Evolutionary conservation across 805 yeast species (phyloP), one percentile per base, ranked within the genome.

Genomic region (Wickerhamomyces chaumierensis): DNA sequence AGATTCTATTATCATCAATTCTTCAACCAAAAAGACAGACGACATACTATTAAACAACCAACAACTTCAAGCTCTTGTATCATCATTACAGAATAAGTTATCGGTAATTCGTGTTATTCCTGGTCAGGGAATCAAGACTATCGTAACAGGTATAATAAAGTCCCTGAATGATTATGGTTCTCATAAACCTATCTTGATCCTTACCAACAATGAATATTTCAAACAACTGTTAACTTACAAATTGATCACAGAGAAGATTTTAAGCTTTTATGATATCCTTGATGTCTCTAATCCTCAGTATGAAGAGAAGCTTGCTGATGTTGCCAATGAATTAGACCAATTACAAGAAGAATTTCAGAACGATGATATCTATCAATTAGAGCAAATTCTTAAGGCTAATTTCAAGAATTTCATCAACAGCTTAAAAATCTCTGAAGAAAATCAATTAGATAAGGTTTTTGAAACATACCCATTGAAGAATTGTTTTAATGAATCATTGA

Each of bases 31-130:
- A 5, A 25, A 25, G 14, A 25, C 29, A 11, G 29, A 25, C 14
- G 29, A 25, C 7, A 13, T 13, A 4, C 29, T 5, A 14, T 21
- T 34, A 16, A 36, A 42, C 4, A 6, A 35, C 7, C 19, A 36
- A 2, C 43, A 44, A 20, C 27, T 41, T n/a, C 31, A 33, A 17
- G 38, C 39, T 1, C 39, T 62, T 8, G 35, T 54, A 13, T 35
- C 50, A 9, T 56, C 58, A 0, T 38, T 52, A 0, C 36, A 33
- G 9, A 61, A 68, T 3, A 74, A 75, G 2, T 48, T 75, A 2
- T 52, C 57, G 0, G 55, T 72, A 15, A 57, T 75, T 7, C 66
- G 62, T 36, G 78, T 78, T 0, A 70, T 74, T 2, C 72, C 77
- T 1, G 78, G 78, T 2, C 66, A 79, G 0, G 81, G 80, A 0